Conservation (phyloP, 139 green algal species). For the Gonium pectorale region DNA sequence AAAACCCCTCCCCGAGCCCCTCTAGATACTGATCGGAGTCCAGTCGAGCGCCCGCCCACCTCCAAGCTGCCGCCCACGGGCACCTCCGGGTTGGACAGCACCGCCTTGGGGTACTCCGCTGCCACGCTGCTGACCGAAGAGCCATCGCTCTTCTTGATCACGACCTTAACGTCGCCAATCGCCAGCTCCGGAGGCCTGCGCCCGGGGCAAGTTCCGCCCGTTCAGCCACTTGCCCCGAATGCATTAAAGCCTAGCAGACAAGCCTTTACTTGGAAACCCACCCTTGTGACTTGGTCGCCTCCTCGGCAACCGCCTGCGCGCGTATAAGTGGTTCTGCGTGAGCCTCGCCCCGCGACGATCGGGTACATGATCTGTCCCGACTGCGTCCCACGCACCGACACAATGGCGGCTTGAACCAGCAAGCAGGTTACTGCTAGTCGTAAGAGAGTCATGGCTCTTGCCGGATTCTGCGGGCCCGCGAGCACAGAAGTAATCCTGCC, state of each 20-base stretch:
- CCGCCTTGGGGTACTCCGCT: constrained; percentile 24
- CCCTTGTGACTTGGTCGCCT: too few species aligned
- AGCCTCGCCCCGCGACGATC: neutral
- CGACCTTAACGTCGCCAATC: constrained; percentile 14
- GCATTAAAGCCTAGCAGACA: too few species aligned
- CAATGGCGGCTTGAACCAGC: neutral
- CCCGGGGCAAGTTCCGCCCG: too few species aligned
- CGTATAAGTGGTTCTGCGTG: neutral
- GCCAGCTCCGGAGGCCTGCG: constrained; percentile 20
- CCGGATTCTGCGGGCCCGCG: too few species aligned
- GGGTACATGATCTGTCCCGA: neutral
- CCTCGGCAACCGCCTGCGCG: too few species aligned
- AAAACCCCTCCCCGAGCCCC: too few species aligned
- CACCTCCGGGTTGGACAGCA: constrained; percentile 38
- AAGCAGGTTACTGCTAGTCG: neutral
- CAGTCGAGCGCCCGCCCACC: too few species aligned
- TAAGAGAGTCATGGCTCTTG: neutral
- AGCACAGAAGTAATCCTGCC: too few species aligned
- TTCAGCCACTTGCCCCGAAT: too few species aligned
- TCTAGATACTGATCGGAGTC: too few species aligned
- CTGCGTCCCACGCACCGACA: neutral
- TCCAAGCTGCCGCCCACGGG: too few species aligned
- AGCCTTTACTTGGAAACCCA: too few species aligned
- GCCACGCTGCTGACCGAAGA: neutral
- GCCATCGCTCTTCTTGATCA: constrained; percentile 11